Percentiles rank a stretch among this genome's conserved stretches.
Conservation (phyloP, 1,284 basidiomycete genomes). For the Ganoderma sp. region DNA sequence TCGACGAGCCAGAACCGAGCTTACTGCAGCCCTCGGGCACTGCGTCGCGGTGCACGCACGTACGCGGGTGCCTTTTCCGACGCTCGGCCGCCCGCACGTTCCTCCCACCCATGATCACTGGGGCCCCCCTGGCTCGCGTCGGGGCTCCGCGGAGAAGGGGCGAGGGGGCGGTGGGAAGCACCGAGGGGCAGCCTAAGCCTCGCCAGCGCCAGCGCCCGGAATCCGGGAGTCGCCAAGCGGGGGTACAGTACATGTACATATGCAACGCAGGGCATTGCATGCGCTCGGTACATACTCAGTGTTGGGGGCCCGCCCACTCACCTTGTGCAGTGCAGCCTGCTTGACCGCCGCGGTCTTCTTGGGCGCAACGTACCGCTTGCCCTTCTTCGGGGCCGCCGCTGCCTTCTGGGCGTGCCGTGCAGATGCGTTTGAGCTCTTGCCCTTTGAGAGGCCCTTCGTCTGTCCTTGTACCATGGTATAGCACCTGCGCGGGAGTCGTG, state of each 20-base stretch:
- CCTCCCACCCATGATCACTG: neutral
- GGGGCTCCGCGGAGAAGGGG: constrained; percentile 10
- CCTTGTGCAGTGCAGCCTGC: constrained; percentile 73
- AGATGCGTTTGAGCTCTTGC: constrained; percentile 46
- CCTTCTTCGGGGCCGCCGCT: constrained; percentile 74
- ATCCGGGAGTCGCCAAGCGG: neutral
- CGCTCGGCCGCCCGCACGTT: neutral
- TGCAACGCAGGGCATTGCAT: no score
- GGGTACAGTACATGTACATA: neutral
- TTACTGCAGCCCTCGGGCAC: neutral
- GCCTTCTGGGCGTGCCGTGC: constrained; percentile 65
- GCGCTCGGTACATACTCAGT: no score
- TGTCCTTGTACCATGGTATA: constrained; percentile 61
- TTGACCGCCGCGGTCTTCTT: constrained; percentile 75
- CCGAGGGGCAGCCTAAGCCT: constrained; percentile 4
- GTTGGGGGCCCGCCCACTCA: constrained; percentile 34
- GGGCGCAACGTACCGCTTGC: constrained; percentile 69
- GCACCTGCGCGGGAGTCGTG: neutral
- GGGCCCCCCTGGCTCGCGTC: neutral
- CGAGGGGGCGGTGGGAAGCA: constrained; percentile 1
- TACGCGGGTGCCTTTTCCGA: constrained; percentile 3
- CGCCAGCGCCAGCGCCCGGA: neutral
- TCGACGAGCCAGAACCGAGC: neutral
- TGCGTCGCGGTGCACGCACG: neutral
- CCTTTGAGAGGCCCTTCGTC: constrained; percentile 68